Conservation (phyloP, 495 filamentous ascomycete species). For the Ramalina intermedia region DNA sequence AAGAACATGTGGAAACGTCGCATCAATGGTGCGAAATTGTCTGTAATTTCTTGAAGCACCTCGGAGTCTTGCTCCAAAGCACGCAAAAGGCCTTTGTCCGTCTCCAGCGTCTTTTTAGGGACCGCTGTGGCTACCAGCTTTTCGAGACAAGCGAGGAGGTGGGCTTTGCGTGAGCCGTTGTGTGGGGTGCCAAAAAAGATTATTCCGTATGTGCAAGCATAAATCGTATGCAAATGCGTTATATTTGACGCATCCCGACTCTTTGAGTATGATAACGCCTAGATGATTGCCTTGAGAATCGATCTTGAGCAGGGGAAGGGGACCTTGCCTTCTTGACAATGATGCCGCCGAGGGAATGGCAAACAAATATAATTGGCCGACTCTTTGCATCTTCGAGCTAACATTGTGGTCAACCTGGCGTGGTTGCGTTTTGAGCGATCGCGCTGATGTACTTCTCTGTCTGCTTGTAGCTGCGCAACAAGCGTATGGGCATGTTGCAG, state of each 20-base stretch:
- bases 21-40: constrained; percentile 30
- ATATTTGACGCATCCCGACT: constrained; percentile 7
- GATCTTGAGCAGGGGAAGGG: background rate
- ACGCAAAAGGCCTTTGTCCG: constrained; percentile 16
- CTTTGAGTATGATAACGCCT: constrained; percentile 10
- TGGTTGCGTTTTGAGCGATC: no score
- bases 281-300: background rate
- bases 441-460: constrained; percentile 3
- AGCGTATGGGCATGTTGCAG: constrained; percentile 23
- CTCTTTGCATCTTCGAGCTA: constrained; percentile 13
- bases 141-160: constrained; percentile 13
- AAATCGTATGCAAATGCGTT: constrained; percentile 22
- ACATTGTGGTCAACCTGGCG: background rate
- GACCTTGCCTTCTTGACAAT: constrained; percentile 14
- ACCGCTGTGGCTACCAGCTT: constrained; percentile 11
- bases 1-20: constrained; percentile 25
- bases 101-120: constrained; percentile 11
- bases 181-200: constrained; percentile 31
- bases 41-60: constrained; percentile 27
- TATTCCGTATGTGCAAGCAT: constrained; percentile 22
- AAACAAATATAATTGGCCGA: constrained; percentile 14
- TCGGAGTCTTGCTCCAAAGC: constrained; percentile 25
- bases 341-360: constrained; percentile 15
- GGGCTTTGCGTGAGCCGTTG: constrained; percentile 15
- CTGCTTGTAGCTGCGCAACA: constrained; percentile 15